These are phyloP conservation scores for Epithemia pelagica DNA, from an alignment of 108 stramenopile genomes.

Conservation along the genomic window DNA sequence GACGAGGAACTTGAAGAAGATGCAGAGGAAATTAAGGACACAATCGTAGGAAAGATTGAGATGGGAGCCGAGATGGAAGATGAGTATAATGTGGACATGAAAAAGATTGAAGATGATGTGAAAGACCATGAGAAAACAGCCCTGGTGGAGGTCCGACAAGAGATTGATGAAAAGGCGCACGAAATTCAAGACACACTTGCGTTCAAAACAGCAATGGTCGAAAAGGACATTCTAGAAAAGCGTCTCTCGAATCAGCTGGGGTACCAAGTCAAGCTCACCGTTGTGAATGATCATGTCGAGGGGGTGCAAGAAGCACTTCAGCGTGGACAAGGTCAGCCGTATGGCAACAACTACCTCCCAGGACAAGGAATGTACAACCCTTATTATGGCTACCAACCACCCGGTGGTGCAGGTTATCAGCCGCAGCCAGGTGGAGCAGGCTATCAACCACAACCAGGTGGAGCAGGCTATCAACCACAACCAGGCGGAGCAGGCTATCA, in stretches of 20 bases:
- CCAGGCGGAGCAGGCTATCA: no score
- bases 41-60: neutral
- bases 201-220: neutral
- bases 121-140: neutral
- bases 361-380: neutral
- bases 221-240: slow-evolving; percentile 15
- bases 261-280: neutral
- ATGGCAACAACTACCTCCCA: neutral
- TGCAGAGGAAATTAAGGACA: neutral
- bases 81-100: neutral
- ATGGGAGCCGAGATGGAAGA: neutral
- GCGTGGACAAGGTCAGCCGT: neutral
- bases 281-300: neutral
- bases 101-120: slow-evolving; percentile 8
- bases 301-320: neutral
- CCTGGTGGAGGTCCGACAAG: neutral
- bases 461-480: no score
- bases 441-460: neutral
- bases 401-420: neutral
- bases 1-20: neutral
- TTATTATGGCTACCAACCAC: neutral
- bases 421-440: neutral
- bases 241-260: slow-evolving; percentile 1
- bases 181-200: neutral
- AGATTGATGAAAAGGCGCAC: slow-evolving; percentile 6